These are phyloP conservation scores for Fusarium redolens DNA, from an alignment of 2,329 filamentous ascomycete genomes.

Conservation along the genomic window DNA sequence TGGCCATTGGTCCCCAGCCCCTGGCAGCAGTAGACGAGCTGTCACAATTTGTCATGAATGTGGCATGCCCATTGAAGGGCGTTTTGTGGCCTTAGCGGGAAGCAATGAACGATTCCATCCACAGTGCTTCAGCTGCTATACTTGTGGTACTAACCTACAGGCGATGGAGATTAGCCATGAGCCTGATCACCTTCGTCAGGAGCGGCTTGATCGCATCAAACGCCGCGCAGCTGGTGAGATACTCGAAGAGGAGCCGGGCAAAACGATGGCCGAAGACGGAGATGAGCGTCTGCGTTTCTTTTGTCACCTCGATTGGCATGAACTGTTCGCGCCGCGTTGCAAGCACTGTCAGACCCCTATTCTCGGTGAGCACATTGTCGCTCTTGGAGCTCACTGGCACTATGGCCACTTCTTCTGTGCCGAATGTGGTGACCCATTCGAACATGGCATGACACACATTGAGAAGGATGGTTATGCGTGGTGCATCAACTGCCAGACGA, in stretches of 20 bases:
- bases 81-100: conserved; percentile 86
- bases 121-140: conserved; percentile 89
- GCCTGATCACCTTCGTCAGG: conserved; percentile 76
- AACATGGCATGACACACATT: conserved; percentile 74
- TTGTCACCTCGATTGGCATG: conserved; percentile 99
- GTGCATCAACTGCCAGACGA: conserved; percentile 94
- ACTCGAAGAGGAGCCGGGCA: conserved; percentile 70
- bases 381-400: conserved; percentile 96
- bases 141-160: conserved; percentile 89
- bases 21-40: conserved; percentile 58
- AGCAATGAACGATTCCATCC: conserved; percentile 84
- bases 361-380: conserved; percentile 92
- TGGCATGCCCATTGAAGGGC: conserved; percentile 84
- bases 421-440: conserved; percentile 97
- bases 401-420: conserved; percentile 99
- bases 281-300: conserved; percentile 85
- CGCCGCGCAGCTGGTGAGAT: conserved; percentile 69
- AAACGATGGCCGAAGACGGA: conserved; percentile 76
- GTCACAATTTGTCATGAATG: conserved; percentile 88
- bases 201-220: conserved; percentile 78
- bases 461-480: conserved; percentile 98
- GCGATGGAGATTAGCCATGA: conserved; percentile 97
- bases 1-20: conserved; percentile 70
- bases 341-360: conserved; percentile 98
- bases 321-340: conserved; percentile 90